Base-by-base conservation (phyloP, 23 red algal species). In the Cyanidiococcus yangmingshanensis region DNA sequence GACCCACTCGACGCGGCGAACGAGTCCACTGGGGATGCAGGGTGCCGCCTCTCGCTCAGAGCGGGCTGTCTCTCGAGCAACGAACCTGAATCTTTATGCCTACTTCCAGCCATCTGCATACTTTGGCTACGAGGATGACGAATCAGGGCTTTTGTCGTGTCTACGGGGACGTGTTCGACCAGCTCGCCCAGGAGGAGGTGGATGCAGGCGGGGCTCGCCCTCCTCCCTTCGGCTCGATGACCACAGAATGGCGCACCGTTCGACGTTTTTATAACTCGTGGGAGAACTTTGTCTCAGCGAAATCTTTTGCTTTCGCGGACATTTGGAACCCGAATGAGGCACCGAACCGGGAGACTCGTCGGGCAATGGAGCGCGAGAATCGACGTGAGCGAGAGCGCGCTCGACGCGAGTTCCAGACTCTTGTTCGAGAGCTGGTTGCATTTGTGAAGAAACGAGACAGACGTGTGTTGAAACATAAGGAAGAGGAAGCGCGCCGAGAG, bases 361-460 rank as follows among this genome's bases (percentile, higher is more conserved):
- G 94, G 41, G 85, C 83, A 0, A 98, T 98, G 88, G 94, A 98
- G 77, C 87, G 86, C 57, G 94, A 98, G 39, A 98, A 98, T 67
- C 75, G 74, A 26, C 68, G 68, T 35, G 85, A 78, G 74, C 86
- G 94, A 17, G 83, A 81, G 2, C 71, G 82, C 37, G 57, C 79
- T 18, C 81, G 77, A 45, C 80, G 86, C 37, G 88, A 91, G 58
- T 98, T 98, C 67, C 88, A 86, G 31, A 45, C 76, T 1, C 57
- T 79, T 1, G 88, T 98, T 57, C 78, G 88, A 33, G 86, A 87
- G 41, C 87, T 98, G 1, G 94, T 91, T 24, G 77, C 85, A 36
- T 98, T 87, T 68, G 94, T 98, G 39, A 91, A 91, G 39, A 87
- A 85, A 71, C 80, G 94, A 25, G 94, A 98, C 38, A 82, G 68